Conservation (phyloP, 306 rosid species). For the Medicago arabica region DNA sequence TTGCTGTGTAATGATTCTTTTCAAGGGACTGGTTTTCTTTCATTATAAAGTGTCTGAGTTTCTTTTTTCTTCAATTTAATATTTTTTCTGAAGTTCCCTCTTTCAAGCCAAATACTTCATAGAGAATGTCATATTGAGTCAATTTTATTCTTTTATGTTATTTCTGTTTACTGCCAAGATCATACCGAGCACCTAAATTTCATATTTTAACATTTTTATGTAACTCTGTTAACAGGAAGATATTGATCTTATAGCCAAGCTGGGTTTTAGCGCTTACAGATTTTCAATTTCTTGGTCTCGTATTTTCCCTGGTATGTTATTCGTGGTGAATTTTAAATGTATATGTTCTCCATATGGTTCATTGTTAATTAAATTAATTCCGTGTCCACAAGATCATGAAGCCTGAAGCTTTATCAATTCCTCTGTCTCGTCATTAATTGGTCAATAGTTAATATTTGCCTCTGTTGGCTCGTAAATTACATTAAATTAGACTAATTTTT, state of each 20-base stretch:
- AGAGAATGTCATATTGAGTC: slow-evolving; percentile 13
- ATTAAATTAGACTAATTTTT: no score
- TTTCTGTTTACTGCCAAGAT: slow-evolving; percentile 16
- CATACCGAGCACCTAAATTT: neutral
- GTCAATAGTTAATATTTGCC: neutral
- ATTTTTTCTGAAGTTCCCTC: neutral
- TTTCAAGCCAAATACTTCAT: slow-evolving; percentile 31
- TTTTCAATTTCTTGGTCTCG: slow-evolving; percentile 98
- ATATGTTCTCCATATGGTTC: neutral
- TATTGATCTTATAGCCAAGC: slow-evolving; percentile 79
- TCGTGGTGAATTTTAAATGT: slow-evolving; percentile 11
- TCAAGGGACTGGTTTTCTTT: neutral
- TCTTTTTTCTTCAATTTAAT: neutral
- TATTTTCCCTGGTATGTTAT: slow-evolving; percentile 78
- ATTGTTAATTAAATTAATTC: slow-evolving; percentile 21
- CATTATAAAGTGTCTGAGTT: neutral
- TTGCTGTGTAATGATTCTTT: slow-evolving; percentile 27
- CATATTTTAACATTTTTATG: slow-evolving; percentile 18
- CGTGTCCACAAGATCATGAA: slow-evolving; percentile 6
- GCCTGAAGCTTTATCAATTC: slow-evolving; percentile 10
- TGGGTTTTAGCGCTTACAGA: slow-evolving; percentile 90
- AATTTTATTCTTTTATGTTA: slow-evolving; percentile 15
- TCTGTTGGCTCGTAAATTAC: neutral
- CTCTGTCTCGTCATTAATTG: slow-evolving; percentile 13
- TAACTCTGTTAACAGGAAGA: slow-evolving; percentile 72